phyloP scores from a whole-genome alignment of 805 yeast species.

The Cyberlindnera veronae region DNA sequence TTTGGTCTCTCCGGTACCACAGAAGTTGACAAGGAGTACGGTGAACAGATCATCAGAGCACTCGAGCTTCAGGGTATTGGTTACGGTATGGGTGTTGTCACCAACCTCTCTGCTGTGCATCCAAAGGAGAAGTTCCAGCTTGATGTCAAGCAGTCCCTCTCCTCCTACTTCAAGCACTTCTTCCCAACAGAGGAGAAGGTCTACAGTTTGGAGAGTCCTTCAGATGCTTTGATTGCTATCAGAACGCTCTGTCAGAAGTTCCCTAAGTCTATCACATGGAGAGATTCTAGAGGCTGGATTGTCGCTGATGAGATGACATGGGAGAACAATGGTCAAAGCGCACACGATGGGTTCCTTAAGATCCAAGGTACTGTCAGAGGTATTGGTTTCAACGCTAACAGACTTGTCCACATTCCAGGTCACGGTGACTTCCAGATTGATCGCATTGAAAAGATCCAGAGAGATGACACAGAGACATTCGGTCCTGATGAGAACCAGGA shows the following conservation, averaged over 20 bases:
- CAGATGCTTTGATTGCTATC: conserved; percentile 71
- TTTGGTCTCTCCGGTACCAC: conserved; percentile 84
- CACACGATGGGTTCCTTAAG: conserved; percentile 41
- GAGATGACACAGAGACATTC: conserved; percentile 28
- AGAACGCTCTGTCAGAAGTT: conserved; percentile 79
- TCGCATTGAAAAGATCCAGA: conserved; percentile 51
- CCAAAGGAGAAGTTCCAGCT: conserved; percentile 74
- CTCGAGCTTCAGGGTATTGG: conserved; percentile 91
- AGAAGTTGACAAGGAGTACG: conserved; percentile 75
- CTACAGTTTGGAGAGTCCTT: conserved; percentile 59
- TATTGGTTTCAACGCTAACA: conserved; percentile 70
- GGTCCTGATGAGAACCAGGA: conserved; percentile 46
- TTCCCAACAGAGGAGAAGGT: conserved; percentile 80
- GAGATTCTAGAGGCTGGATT: conserved; percentile 87
- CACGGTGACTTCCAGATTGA: conserved; percentile 83
- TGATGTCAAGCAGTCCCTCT: conserved; percentile 62
- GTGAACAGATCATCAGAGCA: conserved; percentile 88
- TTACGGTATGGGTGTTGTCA: conserved; percentile 71
- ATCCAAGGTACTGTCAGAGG: conserved; percentile 89
- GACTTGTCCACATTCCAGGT: conserved; percentile 83
- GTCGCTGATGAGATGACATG: conserved; percentile 64
- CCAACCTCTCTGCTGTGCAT: conserved; percentile 64
- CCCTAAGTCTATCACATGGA: conserved; percentile 86
- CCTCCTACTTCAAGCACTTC: conserved; percentile 67
- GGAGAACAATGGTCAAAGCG: conserved; percentile 29